These are phyloP conservation scores for Volvariella volvacea DNA, from an alignment of 1,284 basidiomycete genomes.

Conservation along the genomic window DNA sequence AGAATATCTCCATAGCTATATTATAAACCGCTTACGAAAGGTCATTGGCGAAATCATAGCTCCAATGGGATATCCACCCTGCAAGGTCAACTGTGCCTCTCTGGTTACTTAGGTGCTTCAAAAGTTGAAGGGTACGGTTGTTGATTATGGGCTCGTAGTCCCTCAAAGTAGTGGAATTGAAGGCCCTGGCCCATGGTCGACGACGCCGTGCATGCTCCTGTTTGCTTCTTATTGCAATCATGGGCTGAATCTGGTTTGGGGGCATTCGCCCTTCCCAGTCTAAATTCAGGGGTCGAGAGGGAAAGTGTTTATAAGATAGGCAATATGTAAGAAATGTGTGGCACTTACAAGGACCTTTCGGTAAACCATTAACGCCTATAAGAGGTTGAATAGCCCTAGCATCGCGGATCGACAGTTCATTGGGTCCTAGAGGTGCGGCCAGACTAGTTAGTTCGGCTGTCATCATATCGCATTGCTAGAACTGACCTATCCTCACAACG, in stretches of 20 bases:
- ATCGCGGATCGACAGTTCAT: conserved; percentile 42
- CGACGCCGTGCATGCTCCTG: conserved; percentile 43
- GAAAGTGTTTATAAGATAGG: not conserved
- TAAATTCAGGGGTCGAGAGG: not conserved
- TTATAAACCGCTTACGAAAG: conserved; percentile 40
- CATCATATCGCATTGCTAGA: not conserved
- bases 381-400: conserved; percentile 34
- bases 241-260: conserved; percentile 14
- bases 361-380: conserved; percentile 39
- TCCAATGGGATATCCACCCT: conserved; percentile 47
- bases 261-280: not conserved
- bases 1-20: not conserved
- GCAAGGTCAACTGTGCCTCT: conserved; percentile 31
- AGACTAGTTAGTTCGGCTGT: not conserved
- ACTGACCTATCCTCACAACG: conserved; percentile 35
- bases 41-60: conserved; percentile 61
- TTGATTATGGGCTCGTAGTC: conserved; percentile 45
- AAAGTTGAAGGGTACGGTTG: conserved; percentile 33
- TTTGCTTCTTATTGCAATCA: conserved; percentile 26
- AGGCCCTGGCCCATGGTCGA: conserved; percentile 49
- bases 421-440: conserved; percentile 36
- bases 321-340: not conserved
- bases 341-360: conserved; percentile 45
- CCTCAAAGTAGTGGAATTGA: conserved; percentile 43
- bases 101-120: conserved; percentile 29